Evolutionary conservation across 192 early-diverging fungal genomes (phyloP).

Genomic region (Backusella mclennaniae): DNA sequence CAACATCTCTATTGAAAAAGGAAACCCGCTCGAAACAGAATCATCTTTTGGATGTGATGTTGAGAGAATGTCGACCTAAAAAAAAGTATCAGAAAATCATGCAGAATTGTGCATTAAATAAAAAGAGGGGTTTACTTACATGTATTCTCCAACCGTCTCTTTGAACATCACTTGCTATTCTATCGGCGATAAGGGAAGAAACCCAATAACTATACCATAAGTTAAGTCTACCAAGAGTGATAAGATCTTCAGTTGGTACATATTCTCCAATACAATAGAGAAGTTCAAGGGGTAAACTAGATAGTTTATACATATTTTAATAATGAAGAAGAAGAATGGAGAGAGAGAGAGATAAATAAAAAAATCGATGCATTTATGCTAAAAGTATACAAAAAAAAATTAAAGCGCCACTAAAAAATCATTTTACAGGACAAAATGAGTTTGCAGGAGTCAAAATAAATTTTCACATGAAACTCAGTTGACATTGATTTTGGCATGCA

Average conservation of each 20-base stretch:
- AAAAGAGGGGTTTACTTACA: background rate
- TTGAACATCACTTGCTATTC: background rate
- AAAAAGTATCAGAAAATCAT: background rate
- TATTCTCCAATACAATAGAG: background rate
- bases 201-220: slow-evolving; percentile 6
- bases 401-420: slow-evolving; percentile 1
- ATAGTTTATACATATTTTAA: slow-evolving; percentile 9
- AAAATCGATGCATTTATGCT: background rate
- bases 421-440: background rate
- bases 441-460: background rate
- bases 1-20: slow-evolving; percentile 3
- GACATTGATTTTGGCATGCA: background rate
- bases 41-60: background rate
- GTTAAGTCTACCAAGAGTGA: background rate
- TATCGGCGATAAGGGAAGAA: background rate
- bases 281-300: slow-evolving; percentile 4
- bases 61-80: slow-evolving; percentile 7
- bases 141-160: slow-evolving; percentile 13
- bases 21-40: background rate
- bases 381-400: background rate
- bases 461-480: background rate
- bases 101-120: background rate
- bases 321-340: slow-evolving; percentile 13
- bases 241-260: background rate
- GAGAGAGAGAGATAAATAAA: background rate